A percentile compares a stretch with the other conserved stretches of the same genome.
phyloP scores from a whole-genome alignment of 495 filamentous ascomycete species.

The Neurospora terricola region DNA sequence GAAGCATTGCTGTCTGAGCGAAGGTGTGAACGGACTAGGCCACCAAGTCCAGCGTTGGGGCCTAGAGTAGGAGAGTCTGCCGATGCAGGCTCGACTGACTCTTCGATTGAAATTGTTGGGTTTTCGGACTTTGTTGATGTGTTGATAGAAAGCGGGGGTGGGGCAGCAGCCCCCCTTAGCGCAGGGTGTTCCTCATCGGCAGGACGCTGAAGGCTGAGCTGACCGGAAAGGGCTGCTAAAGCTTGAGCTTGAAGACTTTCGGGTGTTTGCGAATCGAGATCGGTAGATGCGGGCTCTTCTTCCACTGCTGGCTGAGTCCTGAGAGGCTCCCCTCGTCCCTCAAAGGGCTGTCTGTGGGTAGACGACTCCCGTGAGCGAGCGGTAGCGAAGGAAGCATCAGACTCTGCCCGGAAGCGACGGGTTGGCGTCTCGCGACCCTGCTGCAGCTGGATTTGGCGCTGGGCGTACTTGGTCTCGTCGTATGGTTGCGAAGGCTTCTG shows the following conservation, averaged over 20 bases:
- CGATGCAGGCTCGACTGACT: slow-evolving; percentile 21
- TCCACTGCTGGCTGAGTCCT: slow-evolving; percentile 9
- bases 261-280: slow-evolving; percentile 23
- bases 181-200: slow-evolving; percentile 37
- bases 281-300: slow-evolving; percentile 34
- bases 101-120: slow-evolving; percentile 10
- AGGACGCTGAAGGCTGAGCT: slow-evolving; percentile 26
- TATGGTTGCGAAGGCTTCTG: slow-evolving; percentile 67
- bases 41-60: slow-evolving; percentile 59
- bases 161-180: slow-evolving; percentile 28
- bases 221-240: slow-evolving; percentile 10
- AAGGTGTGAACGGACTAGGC: slow-evolving; percentile 78
- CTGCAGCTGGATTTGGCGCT: slow-evolving; percentile 70
- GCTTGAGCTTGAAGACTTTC: slow-evolving; percentile 1
- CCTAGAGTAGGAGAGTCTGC: slow-evolving; percentile 76
- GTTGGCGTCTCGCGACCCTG: slow-evolving; percentile 50
- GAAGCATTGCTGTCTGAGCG: slow-evolving; percentile 73
- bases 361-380: slow-evolving; percentile 26
- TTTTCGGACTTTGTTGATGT: slow-evolving; percentile 15
- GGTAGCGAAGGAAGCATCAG: slow-evolving; percentile 15
- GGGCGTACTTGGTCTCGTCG: slow-evolving; percentile 75
- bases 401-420: slow-evolving; percentile 22
- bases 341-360: slow-evolving; percentile 11
- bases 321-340: slow-evolving; percentile 8
- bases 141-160: slow-evolving; percentile 24